phyloP scores from a whole-genome alignment of 257 asterid species.

The Nicotiana tomentosiformis region DNA sequence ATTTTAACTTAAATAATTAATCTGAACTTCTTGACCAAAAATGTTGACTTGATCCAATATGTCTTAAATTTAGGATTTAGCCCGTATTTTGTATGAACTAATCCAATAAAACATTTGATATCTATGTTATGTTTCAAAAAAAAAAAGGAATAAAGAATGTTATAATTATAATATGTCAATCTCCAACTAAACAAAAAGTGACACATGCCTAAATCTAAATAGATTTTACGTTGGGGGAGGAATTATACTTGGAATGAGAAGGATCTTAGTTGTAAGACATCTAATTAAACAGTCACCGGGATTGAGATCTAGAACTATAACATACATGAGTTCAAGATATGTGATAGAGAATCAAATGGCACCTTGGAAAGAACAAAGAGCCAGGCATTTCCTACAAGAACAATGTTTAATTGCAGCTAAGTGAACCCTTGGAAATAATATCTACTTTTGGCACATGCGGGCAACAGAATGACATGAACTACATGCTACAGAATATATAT shows the following conservation, averaged over 20 bases:
- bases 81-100: not conserved
- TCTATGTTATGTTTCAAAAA: not conserved
- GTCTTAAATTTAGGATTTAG: not conserved
- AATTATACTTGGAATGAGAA: not conserved
- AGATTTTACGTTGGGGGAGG: not conserved
- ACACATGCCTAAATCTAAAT: not conserved
- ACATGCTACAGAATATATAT: not conserved
- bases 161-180: not conserved
- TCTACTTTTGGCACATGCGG: not conserved
- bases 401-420: not conserved
- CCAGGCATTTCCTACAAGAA: not conserved
- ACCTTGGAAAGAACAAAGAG: not conserved
- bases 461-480: not conserved
- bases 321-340: not conserved
- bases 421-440: not conserved
- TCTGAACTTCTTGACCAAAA: not conserved
- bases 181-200: not conserved
- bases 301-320: not conserved
- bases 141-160: not conserved
- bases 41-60: not conserved
- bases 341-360: not conserved
- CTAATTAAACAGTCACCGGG: not conserved
- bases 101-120: not conserved
- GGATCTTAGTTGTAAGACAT: not conserved
- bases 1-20: not conserved